phyloP scores from a whole-genome alignment of 352 stramenopile genomes.

The Phytopythium helicoides region DNA sequence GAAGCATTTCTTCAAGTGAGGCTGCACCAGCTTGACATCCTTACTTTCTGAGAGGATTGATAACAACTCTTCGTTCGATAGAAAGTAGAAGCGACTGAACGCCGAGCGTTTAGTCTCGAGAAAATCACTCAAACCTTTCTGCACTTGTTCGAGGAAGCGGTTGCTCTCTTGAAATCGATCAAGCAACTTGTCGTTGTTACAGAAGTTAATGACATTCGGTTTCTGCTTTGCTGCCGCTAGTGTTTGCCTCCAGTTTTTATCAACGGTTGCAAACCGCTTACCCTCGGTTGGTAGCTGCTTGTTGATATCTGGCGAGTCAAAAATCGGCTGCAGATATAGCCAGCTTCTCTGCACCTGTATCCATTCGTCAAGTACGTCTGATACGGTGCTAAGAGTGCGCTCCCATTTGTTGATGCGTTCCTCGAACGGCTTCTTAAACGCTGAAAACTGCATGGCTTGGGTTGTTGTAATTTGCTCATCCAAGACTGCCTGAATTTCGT shows the following conservation, averaged over 20 bases:
- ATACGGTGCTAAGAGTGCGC: slow-evolving; percentile 86
- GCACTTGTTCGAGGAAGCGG: slow-evolving; percentile 91
- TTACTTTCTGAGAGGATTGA: slow-evolving; percentile 93
- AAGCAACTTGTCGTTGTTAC: slow-evolving; percentile 89
- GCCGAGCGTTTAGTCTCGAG: slow-evolving; percentile 91
- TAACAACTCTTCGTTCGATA: slow-evolving; percentile 93
- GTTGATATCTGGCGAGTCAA: slow-evolving; percentile 95
- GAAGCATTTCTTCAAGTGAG: slow-evolving; percentile 94
- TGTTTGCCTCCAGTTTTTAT: slow-evolving; percentile 95
- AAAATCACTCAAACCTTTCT: slow-evolving; percentile 92
- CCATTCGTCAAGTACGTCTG: slow-evolving; percentile 94
- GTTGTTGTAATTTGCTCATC: slow-evolving; percentile 97
- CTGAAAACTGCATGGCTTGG: slow-evolving; percentile 95
- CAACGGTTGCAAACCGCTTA: slow-evolving; percentile 93
- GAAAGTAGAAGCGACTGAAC: slow-evolving; percentile 93
- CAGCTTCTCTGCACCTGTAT: slow-evolving; percentile 94
- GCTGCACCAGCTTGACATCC: slow-evolving; percentile 91
- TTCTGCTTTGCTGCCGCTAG: slow-evolving; percentile 86
- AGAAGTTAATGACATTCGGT: slow-evolving; percentile 92
- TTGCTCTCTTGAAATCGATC: slow-evolving; percentile 94
- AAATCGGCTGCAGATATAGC: slow-evolving; percentile 96
- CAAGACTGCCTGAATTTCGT: slow-evolving; percentile 93
- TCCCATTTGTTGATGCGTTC: slow-evolving; percentile 94
- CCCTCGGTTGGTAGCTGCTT: slow-evolving; percentile 94
- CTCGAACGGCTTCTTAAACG: slow-evolving; percentile 95